These are phyloP conservation scores for Ceratobasidium sp. DNA, from an alignment of 1,284 basidiomycete genomes.

Conservation along the genomic window DNA sequence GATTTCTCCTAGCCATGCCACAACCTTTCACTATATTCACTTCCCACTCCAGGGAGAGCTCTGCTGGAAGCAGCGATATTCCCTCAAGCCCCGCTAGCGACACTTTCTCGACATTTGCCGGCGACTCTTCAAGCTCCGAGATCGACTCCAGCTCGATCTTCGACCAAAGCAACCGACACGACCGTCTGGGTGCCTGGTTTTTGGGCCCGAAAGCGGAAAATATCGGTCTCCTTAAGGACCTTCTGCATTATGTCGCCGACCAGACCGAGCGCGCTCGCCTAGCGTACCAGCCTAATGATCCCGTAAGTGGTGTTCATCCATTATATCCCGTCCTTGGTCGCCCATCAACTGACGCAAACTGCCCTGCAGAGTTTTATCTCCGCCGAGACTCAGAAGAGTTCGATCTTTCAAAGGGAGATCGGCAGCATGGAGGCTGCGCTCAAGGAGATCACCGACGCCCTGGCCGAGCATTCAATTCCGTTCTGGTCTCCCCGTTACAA, in stretches of 20 bases:
- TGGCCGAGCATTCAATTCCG: slow-evolving; percentile 49
- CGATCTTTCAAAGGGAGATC: slow-evolving; percentile 12
- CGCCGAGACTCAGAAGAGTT: neutral
- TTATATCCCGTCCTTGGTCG: neutral
- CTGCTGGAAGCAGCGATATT: too few relatives aligned
- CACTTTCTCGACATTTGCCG: too few relatives aligned
- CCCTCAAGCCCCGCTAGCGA: too few relatives aligned
- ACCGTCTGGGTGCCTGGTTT: slow-evolving; percentile 47
- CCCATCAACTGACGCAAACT: neutral
- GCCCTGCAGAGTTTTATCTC: slow-evolving; percentile 6
- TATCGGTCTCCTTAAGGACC: slow-evolving; percentile 41
- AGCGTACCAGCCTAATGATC: slow-evolving; percentile 3
- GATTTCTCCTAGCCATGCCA: too few relatives aligned
- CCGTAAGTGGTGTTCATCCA: too few relatives aligned
- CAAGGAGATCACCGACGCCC: slow-evolving; percentile 25
- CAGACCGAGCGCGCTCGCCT: slow-evolving; percentile 19
- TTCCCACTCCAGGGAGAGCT: too few relatives aligned
- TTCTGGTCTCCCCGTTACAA: slow-evolving; percentile 55
- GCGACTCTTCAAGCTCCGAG: too few relatives aligned
- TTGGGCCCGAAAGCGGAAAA: slow-evolving; percentile 48
- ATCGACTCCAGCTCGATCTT: too few relatives aligned
- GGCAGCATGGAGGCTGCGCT: slow-evolving; percentile 4
- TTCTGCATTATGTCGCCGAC: slow-evolving; percentile 42
- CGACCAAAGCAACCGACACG: slow-evolving; percentile 28
- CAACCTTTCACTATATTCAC: too few relatives aligned